Evolutionary conservation across 345 rosid genomes (phyloP).

Genomic region (Syzygium oleosum): DNA sequence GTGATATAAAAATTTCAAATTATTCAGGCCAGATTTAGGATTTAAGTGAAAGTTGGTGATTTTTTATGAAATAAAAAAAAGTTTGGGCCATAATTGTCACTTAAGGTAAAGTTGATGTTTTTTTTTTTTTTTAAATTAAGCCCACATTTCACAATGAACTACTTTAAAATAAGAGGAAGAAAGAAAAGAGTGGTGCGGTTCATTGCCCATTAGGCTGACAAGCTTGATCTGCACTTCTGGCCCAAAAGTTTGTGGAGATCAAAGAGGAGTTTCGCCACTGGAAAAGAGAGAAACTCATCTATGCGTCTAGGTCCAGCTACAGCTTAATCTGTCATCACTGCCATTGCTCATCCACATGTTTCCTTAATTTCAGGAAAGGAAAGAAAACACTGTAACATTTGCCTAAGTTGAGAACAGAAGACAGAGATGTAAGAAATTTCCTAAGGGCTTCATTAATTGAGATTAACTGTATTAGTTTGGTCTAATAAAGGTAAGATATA

Average conservation of each 20-base stretch:
- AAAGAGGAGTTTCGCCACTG: neutral
- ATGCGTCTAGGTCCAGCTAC: neutral
- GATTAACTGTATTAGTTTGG: too few species aligned
- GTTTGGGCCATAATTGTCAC: too few species aligned
- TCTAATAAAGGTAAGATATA: too few species aligned
- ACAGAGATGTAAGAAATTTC: too few species aligned
- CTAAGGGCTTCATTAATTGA: too few species aligned
- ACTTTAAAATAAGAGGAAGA: neutral
- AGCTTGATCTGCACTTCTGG: neutral
- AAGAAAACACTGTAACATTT: neutral
- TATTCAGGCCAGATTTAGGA: too few species aligned
- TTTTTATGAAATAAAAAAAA: too few species aligned
- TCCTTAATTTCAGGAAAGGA: neutral
- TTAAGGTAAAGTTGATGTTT: too few species aligned
- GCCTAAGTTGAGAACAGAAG: neutral
- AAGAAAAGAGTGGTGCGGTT: neutral
- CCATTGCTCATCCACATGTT: neutral
- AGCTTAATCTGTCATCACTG: neutral
- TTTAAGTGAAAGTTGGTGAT: too few species aligned
- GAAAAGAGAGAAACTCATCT: neutral
- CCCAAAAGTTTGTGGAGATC: neutral
- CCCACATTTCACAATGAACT: neutral
- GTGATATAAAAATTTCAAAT: too few species aligned
- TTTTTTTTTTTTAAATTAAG: neutral
- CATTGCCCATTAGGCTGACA: neutral